Evolutionary conservation across 2,329 filamentous ascomycete species (phyloP).

Genomic region (Fusarium metavorans): DNA sequence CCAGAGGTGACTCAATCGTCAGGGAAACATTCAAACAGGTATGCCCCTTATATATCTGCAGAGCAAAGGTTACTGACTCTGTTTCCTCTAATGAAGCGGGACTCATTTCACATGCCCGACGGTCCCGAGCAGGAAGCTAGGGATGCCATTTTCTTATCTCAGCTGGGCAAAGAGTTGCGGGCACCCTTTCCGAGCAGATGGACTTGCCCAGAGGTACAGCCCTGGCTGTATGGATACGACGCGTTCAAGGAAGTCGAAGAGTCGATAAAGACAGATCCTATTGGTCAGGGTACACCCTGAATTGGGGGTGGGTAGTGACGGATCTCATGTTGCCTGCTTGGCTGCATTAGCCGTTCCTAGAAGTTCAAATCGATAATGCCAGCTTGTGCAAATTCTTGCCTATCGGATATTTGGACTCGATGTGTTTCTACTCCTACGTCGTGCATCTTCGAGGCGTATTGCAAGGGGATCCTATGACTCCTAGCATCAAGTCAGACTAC

Average conservation of each 20-base stretch:
- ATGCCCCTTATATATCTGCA: neutral
- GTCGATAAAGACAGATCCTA: neutral
- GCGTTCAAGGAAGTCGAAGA: neutral
- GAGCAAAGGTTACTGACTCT: neutral
- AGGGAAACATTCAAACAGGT: no score
- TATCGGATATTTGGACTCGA: no score
- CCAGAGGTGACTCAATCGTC: no score
- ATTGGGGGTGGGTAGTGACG: neutral
- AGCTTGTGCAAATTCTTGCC: no score
- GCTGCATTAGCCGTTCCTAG: neutral
- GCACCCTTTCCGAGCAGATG: neutral
- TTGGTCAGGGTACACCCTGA: neutral
- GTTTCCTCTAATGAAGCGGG: neutral
- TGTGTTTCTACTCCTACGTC: neutral
- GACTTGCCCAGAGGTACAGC: neutral
- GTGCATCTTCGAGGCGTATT: no score
- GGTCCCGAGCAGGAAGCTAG: neutral
- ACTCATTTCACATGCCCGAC: neutral
- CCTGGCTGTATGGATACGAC: neutral
- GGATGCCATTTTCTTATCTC: neutral
- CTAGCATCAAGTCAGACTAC: no score
- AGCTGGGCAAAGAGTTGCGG: neutral
- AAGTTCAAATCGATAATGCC: no score
- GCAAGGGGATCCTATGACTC: no score
- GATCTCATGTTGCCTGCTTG: neutral